Conservation (phyloP, 768 basidiomycete genomes). For the Gloeopeniophorella convolvens region DNA sequence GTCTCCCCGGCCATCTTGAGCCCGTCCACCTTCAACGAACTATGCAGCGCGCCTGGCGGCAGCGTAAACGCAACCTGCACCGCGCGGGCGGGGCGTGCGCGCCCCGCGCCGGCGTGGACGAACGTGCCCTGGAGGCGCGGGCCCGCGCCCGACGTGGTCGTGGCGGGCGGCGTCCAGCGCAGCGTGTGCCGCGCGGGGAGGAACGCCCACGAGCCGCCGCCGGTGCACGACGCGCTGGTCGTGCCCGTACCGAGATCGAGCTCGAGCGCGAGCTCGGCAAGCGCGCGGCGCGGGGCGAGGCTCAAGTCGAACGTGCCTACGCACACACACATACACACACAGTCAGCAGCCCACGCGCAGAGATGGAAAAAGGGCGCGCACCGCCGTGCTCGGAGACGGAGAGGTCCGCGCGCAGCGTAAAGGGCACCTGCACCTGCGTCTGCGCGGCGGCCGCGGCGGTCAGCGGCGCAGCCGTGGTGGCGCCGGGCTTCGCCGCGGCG, state of each 20-base stretch:
- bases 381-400: slow-evolving; percentile 37
- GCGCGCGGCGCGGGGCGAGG: slow-evolving; percentile 33
- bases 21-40: slow-evolving; percentile 79
- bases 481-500: slow-evolving; percentile 24
- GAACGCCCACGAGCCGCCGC: slow-evolving; percentile 72
- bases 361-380: slow-evolving; percentile 18
- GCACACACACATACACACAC: too few species aligned
- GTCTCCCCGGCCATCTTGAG: slow-evolving; percentile 70
- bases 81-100: slow-evolving; percentile 64
- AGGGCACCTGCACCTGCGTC: slow-evolving; percentile 30
- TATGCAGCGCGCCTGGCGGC: slow-evolving; percentile 56
- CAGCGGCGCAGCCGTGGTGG: slow-evolving; percentile 37
- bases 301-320: slow-evolving; percentile 52
- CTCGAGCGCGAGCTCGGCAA: slow-evolving; percentile 69
- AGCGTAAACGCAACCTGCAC: slow-evolving; percentile 69
- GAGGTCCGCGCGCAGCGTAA: slow-evolving; percentile 29
- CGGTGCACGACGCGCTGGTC: slow-evolving; percentile 62
- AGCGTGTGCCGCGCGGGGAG: slow-evolving; percentile 56
- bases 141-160: slow-evolving; percentile 54
- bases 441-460: slow-evolving; percentile 20
- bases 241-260: slow-evolving; percentile 72
- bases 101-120: slow-evolving; percentile 34
- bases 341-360: too few species aligned
- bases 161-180: slow-evolving; percentile 69
- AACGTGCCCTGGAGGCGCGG: slow-evolving; percentile 78